Evolutionary conservation across 768 basidiomycete species (phyloP).

Genomic region (Kwoniella mangroviensis): DNA sequence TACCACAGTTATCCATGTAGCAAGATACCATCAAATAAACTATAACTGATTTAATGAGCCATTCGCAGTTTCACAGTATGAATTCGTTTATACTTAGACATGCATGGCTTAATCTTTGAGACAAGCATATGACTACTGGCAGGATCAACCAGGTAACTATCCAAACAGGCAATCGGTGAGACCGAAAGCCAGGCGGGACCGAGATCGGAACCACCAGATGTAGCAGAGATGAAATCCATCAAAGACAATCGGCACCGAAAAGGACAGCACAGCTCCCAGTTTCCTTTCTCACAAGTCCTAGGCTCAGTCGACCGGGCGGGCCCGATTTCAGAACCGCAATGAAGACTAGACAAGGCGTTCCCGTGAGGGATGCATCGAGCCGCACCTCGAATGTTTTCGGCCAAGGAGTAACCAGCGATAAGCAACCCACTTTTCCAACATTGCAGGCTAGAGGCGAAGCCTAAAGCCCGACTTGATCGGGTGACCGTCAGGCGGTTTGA

Average conservation of each 20-base stretch:
- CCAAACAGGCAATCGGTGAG: slow-evolving; percentile 52
- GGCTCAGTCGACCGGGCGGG: slow-evolving; percentile 51
- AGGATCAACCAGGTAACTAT: slow-evolving; percentile 83
- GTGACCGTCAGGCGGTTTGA: neutral
- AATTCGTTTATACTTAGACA: slow-evolving; percentile 76
- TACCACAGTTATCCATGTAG: slow-evolving; percentile 81
- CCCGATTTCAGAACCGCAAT: slow-evolving; percentile 55
- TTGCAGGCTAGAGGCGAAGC: slow-evolving; percentile 28
- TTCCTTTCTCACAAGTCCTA: slow-evolving; percentile 63
- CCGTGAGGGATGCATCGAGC: slow-evolving; percentile 39
- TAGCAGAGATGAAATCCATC: slow-evolving; percentile 1
- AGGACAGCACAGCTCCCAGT: slow-evolving; percentile 57
- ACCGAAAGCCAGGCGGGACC: slow-evolving; percentile 1
- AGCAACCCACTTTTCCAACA: slow-evolving; percentile 57
- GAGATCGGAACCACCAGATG: neutral
- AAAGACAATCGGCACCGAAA: neutral
- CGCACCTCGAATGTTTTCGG: slow-evolving; percentile 58
- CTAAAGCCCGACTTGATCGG: neutral
- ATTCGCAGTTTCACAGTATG: slow-evolving; percentile 79
- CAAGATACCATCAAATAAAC: slow-evolving; percentile 77
- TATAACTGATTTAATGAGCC: slow-evolving; percentile 84
- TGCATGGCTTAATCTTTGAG: slow-evolving; percentile 83
- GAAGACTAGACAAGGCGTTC: slow-evolving; percentile 56
- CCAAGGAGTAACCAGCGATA: slow-evolving; percentile 58
- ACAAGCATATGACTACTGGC: slow-evolving; percentile 84